Base-by-base conservation (phyloP, 2,329 filamentous ascomycete species). In the Gaeumannomyces tritici region DNA sequence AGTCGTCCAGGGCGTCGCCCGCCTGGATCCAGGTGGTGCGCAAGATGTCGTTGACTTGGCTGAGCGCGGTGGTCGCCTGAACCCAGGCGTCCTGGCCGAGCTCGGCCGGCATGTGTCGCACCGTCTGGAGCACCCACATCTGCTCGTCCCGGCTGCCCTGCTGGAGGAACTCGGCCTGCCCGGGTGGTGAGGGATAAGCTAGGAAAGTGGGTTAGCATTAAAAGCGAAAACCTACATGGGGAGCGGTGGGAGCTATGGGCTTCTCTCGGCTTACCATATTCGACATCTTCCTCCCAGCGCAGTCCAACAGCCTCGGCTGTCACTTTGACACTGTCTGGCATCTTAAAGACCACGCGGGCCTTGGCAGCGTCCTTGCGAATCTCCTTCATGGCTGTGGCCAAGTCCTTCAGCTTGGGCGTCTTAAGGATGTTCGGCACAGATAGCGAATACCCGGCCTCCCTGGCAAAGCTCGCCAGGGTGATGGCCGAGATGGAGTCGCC, bases 401-500 rank as follows among this genome's bases (percentile, higher is more conserved):
- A 63, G 15, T 66, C 64, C 4, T 61, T 59, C 3, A 70, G 63
- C 18, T 62, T 65, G 47, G 67, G 68, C 18, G 64, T 55, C 33
- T 65, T 65, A 28, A 72, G 64, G 24, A 70, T 66, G 47, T 66
- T 63, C 28, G 62, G 60, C 24, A 72, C 69, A 15, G 66, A 63
- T 18, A 73, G 64, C 4, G 60, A 57, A 54, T 68, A 69, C 13
- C 66, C 66, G 11, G 59, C 29, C 33, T 63, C 62, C 57, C 70
- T 71, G 57, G 66, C 60, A 24, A 65, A 71, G 56, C 79, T 75
- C 0, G 82, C 79, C 1, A 84, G 68, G 57, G 76, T 79, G 68
- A 79, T 80, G 3, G 73, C 74, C 6, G 67, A 62, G 6, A 77
- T 69, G 0, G 75, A 77, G 63, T 75, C 74, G 29, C 75, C 75